Conservation (phyloP, 148 eudicot species). For the Nyssa sinensis region DNA sequence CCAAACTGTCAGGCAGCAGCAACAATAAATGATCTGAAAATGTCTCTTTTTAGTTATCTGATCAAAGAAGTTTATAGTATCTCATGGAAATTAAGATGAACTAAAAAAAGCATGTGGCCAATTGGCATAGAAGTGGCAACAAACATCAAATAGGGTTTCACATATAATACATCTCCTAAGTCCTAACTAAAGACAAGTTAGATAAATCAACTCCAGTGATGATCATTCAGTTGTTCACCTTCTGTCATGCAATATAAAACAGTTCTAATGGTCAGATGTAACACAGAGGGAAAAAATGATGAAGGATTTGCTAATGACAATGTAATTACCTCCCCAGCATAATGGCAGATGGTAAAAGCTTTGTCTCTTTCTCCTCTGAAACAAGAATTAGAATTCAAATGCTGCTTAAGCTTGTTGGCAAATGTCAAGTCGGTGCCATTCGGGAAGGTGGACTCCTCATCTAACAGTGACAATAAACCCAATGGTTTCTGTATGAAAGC, state of each 20-base stretch:
- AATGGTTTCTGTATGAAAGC: constrained; percentile 74
- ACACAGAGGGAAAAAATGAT: constrained; percentile 2
- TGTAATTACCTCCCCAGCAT: constrained; percentile 91
- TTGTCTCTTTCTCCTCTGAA: constrained; percentile 84
- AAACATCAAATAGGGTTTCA: too few species aligned
- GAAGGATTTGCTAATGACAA: neutral
- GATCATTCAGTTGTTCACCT: neutral
- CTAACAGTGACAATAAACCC: constrained; percentile 81
- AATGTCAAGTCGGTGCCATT: constrained; percentile 91
- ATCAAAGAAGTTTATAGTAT: too few species aligned
- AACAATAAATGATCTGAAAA: too few species aligned
- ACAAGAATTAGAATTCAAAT: constrained; percentile 62
- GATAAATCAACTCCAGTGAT: too few species aligned
- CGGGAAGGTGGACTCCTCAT: constrained; percentile 96
- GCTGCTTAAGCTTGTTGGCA: constrained; percentile 93
- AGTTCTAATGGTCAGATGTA: neutral
- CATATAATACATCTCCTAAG: too few species aligned
- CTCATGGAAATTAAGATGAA: too few species aligned
- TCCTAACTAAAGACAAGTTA: too few species aligned
- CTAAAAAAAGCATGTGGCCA: too few species aligned
- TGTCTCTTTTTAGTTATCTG: too few species aligned
- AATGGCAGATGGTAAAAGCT: constrained; percentile 80
- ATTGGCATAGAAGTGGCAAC: too few species aligned
- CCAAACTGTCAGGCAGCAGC: constrained; percentile 7
- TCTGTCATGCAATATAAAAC: neutral